Conservation (phyloP, 306 rosid species). For the Dryas octopetala region DNA sequence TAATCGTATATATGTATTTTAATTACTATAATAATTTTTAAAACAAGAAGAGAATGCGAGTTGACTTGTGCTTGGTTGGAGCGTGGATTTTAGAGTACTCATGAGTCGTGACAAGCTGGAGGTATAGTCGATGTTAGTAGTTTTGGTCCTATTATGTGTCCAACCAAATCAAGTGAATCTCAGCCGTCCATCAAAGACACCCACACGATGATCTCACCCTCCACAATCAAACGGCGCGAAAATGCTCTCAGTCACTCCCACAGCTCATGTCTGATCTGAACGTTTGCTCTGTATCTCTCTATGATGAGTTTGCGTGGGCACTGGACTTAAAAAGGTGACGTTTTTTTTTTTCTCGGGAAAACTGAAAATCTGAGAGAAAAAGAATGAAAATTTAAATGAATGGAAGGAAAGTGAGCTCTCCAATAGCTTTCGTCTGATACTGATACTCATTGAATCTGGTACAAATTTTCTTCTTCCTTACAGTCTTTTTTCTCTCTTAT, state of each 20-base stretch:
- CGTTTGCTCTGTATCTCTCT: slow-evolving; percentile 26
- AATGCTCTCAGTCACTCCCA: slow-evolving; percentile 6
- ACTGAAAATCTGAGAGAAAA: slow-evolving; percentile 27
- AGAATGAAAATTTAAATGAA: background rate
- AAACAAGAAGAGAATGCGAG: background rate
- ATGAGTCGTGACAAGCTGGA: background rate
- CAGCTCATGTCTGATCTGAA: slow-evolving; percentile 39
- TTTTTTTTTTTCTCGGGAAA: slow-evolving; percentile 24
- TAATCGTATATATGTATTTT: no score
- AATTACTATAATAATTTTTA: no score
- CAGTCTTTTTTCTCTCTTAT: background rate
- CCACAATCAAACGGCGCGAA: slow-evolving; percentile 21
- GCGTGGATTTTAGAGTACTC: background rate
- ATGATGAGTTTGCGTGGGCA: slow-evolving; percentile 29
- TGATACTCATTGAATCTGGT: slow-evolving; percentile 34
- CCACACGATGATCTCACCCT: background rate
- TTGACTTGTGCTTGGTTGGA: background rate
- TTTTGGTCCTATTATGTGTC: background rate
- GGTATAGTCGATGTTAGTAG: background rate
- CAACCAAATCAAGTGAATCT: slow-evolving; percentile 1
- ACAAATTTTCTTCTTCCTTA: slow-evolving; percentile 11
- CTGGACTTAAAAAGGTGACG: slow-evolving; percentile 32
- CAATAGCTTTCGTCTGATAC: slow-evolving; percentile 10
- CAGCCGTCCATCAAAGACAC: background rate
- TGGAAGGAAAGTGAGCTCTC: slow-evolving; percentile 27